Evolutionary conservation across 1,284 basidiomycete genomes (phyloP), one percentile per base, ranked within the genome.

Genomic region (Sparassis latifolia): DNA sequence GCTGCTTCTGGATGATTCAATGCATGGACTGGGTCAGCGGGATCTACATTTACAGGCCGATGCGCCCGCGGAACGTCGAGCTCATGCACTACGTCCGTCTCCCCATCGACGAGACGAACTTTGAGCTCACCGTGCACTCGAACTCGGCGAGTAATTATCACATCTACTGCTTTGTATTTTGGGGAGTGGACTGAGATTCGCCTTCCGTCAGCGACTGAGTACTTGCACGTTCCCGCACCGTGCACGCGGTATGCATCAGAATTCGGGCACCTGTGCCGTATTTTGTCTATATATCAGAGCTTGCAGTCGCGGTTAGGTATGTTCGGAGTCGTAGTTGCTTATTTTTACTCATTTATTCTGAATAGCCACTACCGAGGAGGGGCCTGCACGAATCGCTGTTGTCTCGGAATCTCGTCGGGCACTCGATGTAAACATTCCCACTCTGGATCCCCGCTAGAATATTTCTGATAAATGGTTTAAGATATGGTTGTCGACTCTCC

Each of bases 1-100:
- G 87, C 49, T 80, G 86, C 52, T 89, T 89, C 65, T 90, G 88
- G 87, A 69, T 87, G 48, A 78, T 88, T 49, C 79, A 83, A 61
- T 68, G 81, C 47, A 65, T 72, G 62, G 62, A 66, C 37, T 66
- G 65, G 65, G 60, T 66, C 54, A 66, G 61, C 53, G 57, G 62
- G 42, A 65, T 65, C 12, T 65, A 65, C 52, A 65, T 63, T 12
- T 63, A 60, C 54, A 60, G 61, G 43, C 63, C 62, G 7, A 53
- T 66, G 48, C 62, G 59, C 5, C 62, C 65, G 27, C 60, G 63
- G 7, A 57, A 58, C 51, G 45, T 60, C 12, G 82, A 87, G 55
- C 67, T 84, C 52, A 76, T 74, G 47, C 71, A 55, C 10, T 46
- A 54, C 28, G 58, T 89, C 38, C 78, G 83, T 40, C 70, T 90